Evolutionary conservation across 176 grass and related monocot species (phyloP).

Genomic region (Zoysia pacifica): DNA sequence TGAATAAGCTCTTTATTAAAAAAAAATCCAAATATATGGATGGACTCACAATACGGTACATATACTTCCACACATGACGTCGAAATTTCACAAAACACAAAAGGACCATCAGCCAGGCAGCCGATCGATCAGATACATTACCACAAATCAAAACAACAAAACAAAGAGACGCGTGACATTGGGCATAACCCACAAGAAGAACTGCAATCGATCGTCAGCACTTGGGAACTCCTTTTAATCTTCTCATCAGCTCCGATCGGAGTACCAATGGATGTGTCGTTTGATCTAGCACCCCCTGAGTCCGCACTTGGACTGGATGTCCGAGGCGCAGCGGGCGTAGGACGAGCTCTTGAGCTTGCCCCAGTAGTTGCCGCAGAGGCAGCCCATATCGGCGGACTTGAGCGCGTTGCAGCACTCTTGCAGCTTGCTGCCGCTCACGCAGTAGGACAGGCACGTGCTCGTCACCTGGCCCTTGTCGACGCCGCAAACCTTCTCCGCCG

Average conservation of each 20-base stretch:
- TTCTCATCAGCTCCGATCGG: no score
- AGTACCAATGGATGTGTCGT: no score
- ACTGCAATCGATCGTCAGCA: no score
- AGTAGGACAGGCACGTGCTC: constrained; percentile 34
- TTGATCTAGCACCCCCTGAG: neutral
- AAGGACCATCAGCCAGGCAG: neutral
- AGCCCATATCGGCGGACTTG: constrained; percentile 22
- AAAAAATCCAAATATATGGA: neutral
- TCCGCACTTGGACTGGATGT: constrained; percentile 34
- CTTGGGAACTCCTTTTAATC: no score
- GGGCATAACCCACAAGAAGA: neutral
- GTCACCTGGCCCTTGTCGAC: neutral
- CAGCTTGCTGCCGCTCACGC: neutral
- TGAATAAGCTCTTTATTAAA: neutral
- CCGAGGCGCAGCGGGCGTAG: constrained; percentile 22
- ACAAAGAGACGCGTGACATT: neutral
- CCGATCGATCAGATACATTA: neutral
- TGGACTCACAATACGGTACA: neutral
- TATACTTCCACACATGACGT: neutral
- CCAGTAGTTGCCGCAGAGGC: constrained; percentile 45
- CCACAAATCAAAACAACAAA: neutral
- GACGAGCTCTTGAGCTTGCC: neutral
- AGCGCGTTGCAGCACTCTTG: constrained; percentile 46
- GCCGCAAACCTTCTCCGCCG: neutral
- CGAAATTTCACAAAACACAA: neutral